Base-by-base conservation (phyloP, 129 eudicot species). In the Erigeron canadensis region DNA sequence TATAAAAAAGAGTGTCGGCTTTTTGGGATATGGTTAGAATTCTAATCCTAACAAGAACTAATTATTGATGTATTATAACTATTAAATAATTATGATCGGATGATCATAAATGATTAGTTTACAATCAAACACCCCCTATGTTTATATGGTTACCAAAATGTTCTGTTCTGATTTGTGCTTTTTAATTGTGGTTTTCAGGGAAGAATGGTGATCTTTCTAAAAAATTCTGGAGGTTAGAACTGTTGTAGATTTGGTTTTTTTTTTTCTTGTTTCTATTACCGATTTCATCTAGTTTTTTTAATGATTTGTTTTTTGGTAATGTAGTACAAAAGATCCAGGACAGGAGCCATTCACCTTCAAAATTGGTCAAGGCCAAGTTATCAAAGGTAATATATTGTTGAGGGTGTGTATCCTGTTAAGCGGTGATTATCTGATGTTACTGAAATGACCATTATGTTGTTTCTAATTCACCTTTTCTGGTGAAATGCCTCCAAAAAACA, bases 291-390 rank as follows among this genome's bases (percentile, higher is more conserved):
- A 22, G 21, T 6, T 69, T 46, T 55, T 15, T 80, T 70, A 15
- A 51, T 69, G 15, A 4, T 12, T 41, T 4, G 15, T 45, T 10
- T 45, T 38, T 77, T 39, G 34, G 42, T 70, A 7, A 17, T 44
- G 34, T 75, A 89, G 98, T 83, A 93, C 98, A 4, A 93, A 93
- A 85, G 96, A 93, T 82, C 84, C 86, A 15, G 98, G 98, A 43
- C 95, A 88, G 80, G 12, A 76, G 83, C 96, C 98, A 1, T 93
- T 93, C 83, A 38, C 86, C 67, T 93, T 93, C 79, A 80, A 85
- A 53, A 81, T 93, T 71, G 98, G 98, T 38, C 70, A 83, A 78
- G 96, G 98, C 40, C 79, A 80, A 22, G 98, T 93, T 78, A 87
- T 93, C 34, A 93, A 89, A 93, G 98, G 98, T 89, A 81, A 62